phyloP scores from a whole-genome alignment of 768 basidiomycete species.

The Sporobolomyces phaffii region DNA sequence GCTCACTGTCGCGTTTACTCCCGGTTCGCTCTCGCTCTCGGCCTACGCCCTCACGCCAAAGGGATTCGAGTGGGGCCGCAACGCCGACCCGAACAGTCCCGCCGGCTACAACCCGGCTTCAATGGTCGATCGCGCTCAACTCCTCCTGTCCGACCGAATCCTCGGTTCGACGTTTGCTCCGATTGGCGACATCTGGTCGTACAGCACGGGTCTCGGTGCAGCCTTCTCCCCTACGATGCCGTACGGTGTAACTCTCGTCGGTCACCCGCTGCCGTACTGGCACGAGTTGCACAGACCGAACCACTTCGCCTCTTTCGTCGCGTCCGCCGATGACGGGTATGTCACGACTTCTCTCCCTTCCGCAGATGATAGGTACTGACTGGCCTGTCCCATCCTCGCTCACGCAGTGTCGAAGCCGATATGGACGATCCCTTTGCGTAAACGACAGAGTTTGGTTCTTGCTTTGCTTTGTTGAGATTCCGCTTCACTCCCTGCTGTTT shows the following conservation, averaged over 20 bases:
- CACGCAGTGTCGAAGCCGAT: constrained; percentile 21
- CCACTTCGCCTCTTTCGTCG: constrained; percentile 39
- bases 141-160: constrained; percentile 88
- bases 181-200: constrained; percentile 93
- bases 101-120: constrained; percentile 86
- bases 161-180: constrained; percentile 92
- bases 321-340: constrained; percentile 31
- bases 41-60: constrained; percentile 82
- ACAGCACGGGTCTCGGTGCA: constrained; percentile 45
- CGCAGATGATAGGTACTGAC: not conserved
- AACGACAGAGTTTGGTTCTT: not conserved
- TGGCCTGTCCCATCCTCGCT: not conserved
- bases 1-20: constrained; percentile 90
- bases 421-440: constrained; percentile 35
- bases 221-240: constrained; percentile 40
- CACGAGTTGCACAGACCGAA: constrained; percentile 37
- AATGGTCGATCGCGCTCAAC: constrained; percentile 87
- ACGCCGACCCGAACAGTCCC: constrained; percentile 51
- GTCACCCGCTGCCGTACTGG: constrained; percentile 40
- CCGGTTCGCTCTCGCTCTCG: constrained; percentile 91
- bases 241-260: constrained; percentile 40
- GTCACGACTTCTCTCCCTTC: not conserved
- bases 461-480: not conserved
- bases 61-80: constrained; percentile 97
- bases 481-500: not conserved